Base-by-base conservation (phyloP, 257 asterid species). In the Fraxinus quadrangulata region DNA sequence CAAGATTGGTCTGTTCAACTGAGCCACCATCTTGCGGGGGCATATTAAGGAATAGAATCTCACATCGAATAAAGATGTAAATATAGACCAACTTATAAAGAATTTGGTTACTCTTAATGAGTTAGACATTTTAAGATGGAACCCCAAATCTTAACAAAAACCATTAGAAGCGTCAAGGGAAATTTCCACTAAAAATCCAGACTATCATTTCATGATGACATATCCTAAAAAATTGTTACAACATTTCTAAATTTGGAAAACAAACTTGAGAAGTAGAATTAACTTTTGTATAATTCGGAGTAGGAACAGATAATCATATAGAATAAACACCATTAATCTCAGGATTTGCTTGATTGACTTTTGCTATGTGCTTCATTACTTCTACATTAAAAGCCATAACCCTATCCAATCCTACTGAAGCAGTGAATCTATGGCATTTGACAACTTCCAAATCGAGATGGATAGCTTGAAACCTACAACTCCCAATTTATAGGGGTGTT, bases 331-430 rank as follows among this genome's bases (percentile, higher is more conserved):
- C 71, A 75, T 21, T 40, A 71, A 42, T 21, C 19, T 34, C 10
- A 17, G 12, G 66, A 56, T 56, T 37, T n/a, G 40, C 67, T 72
- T 1, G 24, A 54, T 37, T 72, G 56, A 68, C 31, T 68, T 70
- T 30, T 39, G 71, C 73, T 26, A 74, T 70, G 59, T 24, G 26
- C 37, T 70, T 54, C 75, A 70, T 16, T 51, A 17, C 21, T 51
- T 51, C 4, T 51, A 14, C 61, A 51, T 51, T 51, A 13, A 17
- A 51, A 17, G 61, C 61, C 56, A 51, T 16, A 51, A 51, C 66
- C 66, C 13, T 56, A n/a, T 56, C 28, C 26, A 56, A 21, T 21
- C 66, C 66, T n/a, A 56, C 28, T 56, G 66, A 56, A n/a, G 66
- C 68, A 21, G 34, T 61, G 68, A 61, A 10, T 61, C 31, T 7